These are phyloP conservation scores for Smallanthus sonchifolius DNA, from an alignment of 129 eudicot species.

Conservation along the genomic window DNA sequence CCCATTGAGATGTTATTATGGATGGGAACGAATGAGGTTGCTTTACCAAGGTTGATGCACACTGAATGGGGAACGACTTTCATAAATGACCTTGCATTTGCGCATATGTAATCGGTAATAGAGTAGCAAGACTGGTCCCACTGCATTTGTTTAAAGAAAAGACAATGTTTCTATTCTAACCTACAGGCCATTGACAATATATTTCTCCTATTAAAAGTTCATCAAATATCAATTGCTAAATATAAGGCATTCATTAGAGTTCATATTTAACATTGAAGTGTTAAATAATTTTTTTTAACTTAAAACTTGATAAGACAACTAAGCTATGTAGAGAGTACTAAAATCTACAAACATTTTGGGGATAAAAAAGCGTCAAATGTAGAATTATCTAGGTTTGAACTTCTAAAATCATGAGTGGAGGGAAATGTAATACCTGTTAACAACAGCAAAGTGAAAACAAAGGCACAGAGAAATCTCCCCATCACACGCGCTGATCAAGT, in stretches of 20 bases:
- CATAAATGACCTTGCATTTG: too few relatives aligned
- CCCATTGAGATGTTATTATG: too few relatives aligned
- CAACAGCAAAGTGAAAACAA: conserved; percentile 65
- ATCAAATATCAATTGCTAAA: neutral
- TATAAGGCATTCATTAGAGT: neutral
- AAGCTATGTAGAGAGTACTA: neutral
- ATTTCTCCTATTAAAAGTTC: too few relatives aligned
- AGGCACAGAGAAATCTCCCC: conserved; percentile 57
- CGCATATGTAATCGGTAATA: too few relatives aligned
- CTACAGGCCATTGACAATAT: too few relatives aligned
- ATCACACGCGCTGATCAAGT: conserved; percentile 20
- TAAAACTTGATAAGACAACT: neutral
- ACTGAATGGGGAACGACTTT: too few relatives aligned
- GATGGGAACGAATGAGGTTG: too few relatives aligned
- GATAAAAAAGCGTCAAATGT: neutral
- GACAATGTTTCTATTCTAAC: neutral
- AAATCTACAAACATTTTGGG: neutral
- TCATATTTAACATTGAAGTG: neutral
- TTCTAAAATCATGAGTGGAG: neutral
- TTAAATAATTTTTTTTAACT: neutral
- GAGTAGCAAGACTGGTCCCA: neutral
- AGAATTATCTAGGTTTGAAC: conserved; percentile 4
- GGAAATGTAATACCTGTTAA: conserved; percentile 46
- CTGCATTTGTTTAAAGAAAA: neutral
- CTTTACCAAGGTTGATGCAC: too few relatives aligned